phyloP scores from a whole-genome alignment of 768 basidiomycete species.

The Mycena vulgaris region DNA sequence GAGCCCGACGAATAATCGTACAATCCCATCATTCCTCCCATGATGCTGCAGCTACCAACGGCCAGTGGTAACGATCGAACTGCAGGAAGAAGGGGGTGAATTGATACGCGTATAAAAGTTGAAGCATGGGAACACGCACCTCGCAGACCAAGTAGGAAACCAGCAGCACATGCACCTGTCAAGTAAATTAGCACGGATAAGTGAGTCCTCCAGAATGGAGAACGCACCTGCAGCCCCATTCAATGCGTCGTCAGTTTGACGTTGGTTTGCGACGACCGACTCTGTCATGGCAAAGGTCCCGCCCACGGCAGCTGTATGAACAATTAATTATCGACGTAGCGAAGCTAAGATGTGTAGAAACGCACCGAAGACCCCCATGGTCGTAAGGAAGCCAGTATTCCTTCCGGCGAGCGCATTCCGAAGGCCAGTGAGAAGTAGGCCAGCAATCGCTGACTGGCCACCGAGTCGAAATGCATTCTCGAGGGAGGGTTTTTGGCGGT shows the following conservation, averaged over 20 bases:
- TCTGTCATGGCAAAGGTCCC: conserved; percentile 89
- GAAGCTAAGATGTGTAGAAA: conserved; percentile 28
- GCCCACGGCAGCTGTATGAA: conserved; percentile 86
- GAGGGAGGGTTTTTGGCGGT: conserved; percentile 17
- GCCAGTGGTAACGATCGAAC: conserved; percentile 90
- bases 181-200: not conserved
- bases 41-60: conserved; percentile 80
- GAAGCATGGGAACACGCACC: conserved; percentile 59
- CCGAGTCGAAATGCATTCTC: conserved; percentile 30
- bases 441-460: conserved; percentile 45
- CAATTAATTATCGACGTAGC: conserved; percentile 22
- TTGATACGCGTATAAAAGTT: not conserved
- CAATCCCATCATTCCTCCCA: conserved; percentile 86
- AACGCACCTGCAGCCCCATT: conserved; percentile 78
- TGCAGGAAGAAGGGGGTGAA: conserved; percentile 54
- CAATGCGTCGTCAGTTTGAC: conserved; percentile 82
- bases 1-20: conserved; percentile 81
- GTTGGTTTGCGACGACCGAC: conserved; percentile 83
- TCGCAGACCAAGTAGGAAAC: conserved; percentile 90
- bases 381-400: conserved; percentile 88
- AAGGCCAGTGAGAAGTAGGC: conserved; percentile 79
- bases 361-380: conserved; percentile 94
- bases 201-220: not conserved
- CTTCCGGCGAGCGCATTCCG: conserved; percentile 82
- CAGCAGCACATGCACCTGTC: conserved; percentile 87